A percentile compares a stretch with the other conserved stretches of the same genome.
Conservation (phyloP, 495 filamentous ascomycete genomes). For the Trichodelitschia bisporula region DNA sequence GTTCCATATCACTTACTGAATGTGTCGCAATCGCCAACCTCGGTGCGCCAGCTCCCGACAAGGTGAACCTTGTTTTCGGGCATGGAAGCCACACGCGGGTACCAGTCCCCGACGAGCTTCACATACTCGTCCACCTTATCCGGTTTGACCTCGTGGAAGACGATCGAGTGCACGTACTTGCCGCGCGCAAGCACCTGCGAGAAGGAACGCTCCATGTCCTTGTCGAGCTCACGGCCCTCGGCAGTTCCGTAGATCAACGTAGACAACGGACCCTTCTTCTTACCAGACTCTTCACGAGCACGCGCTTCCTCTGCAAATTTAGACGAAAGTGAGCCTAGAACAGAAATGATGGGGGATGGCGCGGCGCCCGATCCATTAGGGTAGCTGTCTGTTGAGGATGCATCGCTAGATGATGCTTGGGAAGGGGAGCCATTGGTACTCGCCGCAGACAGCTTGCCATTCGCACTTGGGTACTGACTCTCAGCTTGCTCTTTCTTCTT, state of each 20-base stretch:
- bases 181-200: conserved; percentile 80
- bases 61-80: conserved; percentile 82
- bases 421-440: conserved; percentile 4
- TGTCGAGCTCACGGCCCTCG: conserved; percentile 75
- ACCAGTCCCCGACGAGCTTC: conserved; percentile 74
- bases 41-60: conserved; percentile 94
- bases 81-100: conserved; percentile 57
- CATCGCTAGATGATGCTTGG: background rate
- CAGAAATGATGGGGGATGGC: conserved; percentile 3
- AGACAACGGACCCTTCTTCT: conserved; percentile 28
- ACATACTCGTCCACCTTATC: conserved; percentile 91
- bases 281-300: conserved; percentile 20
- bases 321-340: conserved; percentile 13
- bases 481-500: conserved; percentile 57
- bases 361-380: conserved; percentile 1
- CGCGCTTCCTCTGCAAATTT: conserved; percentile 15
- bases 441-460: conserved; percentile 22
- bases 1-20: conserved; percentile 37
- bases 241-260: conserved; percentile 89
- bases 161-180: conserved; percentile 96
- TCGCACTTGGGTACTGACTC: conserved; percentile 36
- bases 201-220: conserved; percentile 86
- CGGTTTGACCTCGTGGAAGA: conserved; percentile 88
- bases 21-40: conserved; percentile 92
- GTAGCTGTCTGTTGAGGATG: too few relatives aligned